Evolutionary conservation across 805 yeast species (phyloP), one percentile per base, ranked within the genome.

Genomic region (Komagataella populi): DNA sequence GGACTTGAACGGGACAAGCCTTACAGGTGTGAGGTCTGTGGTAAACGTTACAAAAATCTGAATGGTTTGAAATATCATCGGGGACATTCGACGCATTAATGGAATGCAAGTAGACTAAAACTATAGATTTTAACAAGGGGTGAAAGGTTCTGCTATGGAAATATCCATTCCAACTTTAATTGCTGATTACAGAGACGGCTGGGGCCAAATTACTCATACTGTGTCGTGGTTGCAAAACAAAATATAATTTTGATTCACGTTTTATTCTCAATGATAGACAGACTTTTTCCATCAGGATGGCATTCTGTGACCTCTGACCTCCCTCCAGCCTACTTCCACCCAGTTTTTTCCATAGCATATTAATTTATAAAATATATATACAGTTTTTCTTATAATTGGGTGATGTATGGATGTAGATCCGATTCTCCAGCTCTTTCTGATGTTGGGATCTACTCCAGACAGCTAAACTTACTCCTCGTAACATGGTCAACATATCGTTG

Each of bases 1-100:
- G 96, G 90, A 20, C 78, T 88, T 78, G 99, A 93, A 67, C 90
- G 88, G 72, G 99, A 93, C 71, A 93, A 93, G 71, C 99, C 99
- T 44, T 93, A 91, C 67, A 78, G 97, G 63, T 93, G 99, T 69
- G 98, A 93, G 70, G 96, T 91, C 46, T 93, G 99, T 70, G 98
- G 98, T 53, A 93, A 91, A 69, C 73, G 99, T 52, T 93, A 93
- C 71, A 93, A 93, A 74, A 93, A 93, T 63, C 72, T 93, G 61
- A 93, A 93, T 66, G 99, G 99, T 23, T 74, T 93, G 67, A 93
- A 93, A 69, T 93, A 93, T 67, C 99, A 93, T 68, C 80, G 97
- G 60, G 98, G 96, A 20, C 99, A 93, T 69, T 83, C 97, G n/a
- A 91, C 98, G 46, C 98, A 91, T 72, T 90, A 66, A 63, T 23